phyloP scores from a whole-genome alignment of 352 stramenopile genomes.

The Globisporangium viniferum region DNA sequence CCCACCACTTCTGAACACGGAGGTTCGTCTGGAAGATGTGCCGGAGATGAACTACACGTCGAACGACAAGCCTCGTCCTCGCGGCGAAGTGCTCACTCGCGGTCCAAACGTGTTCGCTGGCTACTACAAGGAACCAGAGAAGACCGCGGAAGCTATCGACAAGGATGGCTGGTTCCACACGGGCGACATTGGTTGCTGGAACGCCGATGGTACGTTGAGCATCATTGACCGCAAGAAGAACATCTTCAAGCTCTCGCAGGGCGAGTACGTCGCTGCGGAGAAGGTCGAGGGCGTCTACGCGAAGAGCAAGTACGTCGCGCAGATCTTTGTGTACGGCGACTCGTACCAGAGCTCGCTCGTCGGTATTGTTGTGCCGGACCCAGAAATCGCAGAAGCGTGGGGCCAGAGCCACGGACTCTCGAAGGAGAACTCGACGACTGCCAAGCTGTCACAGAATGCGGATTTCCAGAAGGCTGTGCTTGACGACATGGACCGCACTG shows the following conservation, averaged over 20 bases:
- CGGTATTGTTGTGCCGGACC: constrained; percentile 89
- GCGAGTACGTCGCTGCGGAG: constrained; percentile 96
- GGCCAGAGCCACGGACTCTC: constrained; percentile 31
- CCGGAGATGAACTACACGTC: constrained; percentile 96
- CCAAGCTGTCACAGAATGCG: constrained; percentile 39
- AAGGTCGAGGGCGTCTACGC: constrained; percentile 96
- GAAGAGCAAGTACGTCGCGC: constrained; percentile 91
- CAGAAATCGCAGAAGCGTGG: constrained; percentile 58
- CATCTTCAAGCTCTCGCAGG: constrained; percentile 94
- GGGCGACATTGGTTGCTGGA: constrained; percentile 95
- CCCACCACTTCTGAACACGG: constrained; percentile 72
- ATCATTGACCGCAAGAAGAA: constrained; percentile 94
- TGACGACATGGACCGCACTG: constrained; percentile 58
- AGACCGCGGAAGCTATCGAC: constrained; percentile 91
- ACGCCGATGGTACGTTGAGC: constrained; percentile 89
- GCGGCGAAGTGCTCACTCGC: constrained; percentile 67
- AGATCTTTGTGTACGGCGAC: constrained; percentile 96
- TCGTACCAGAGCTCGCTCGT: constrained; percentile 93
- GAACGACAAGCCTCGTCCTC: constrained; percentile 65
- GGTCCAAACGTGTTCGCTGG: constrained; percentile 84
- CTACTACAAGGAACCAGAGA: constrained; percentile 95
- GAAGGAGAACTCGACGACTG: constrained; percentile 26
- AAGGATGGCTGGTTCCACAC: constrained; percentile 96
- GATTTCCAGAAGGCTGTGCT: constrained; percentile 66
- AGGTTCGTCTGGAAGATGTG: constrained; percentile 95